Base-by-base conservation (phyloP, 495 filamentous ascomycete species). In the Penicillium subrubescens region DNA sequence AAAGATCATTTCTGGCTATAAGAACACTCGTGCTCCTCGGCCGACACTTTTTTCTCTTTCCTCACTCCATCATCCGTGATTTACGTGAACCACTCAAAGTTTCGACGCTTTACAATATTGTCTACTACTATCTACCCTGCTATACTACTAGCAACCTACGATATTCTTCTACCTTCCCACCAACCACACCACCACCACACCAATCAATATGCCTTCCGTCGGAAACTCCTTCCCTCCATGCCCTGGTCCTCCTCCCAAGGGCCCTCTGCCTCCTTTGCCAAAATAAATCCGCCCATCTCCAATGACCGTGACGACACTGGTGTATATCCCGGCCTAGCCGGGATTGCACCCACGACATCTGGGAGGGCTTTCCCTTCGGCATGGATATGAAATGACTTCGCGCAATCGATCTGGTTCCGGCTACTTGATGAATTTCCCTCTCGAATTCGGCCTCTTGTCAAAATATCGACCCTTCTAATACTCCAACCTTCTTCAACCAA, bases 221-320 rank as follows among this genome's bases (percentile, higher is more conserved):
- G 86, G 89, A 57, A 83, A 87, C 66, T 74, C 77, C 61, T 88
- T 93, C 67, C 91, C 91, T 83, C 91, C 91, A 68, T 93, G 90
- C 86, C 91, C 91, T 5, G 91, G 91, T 71, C 91, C 91, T 65
- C 91, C 91, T 72, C 91, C 91, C 41, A 91, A 88, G 79, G 86
- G 91, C 63, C 91, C 91, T 79, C 88, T 94, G 21, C 91, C 91
- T 73, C 90, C 90, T 73, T 85, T 92, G 41, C 91, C 91, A 71
- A 91, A 91, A 82, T 86, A 89, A 76, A 83, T 73, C 57, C 53
- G 57, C 62, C 60, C 67, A 80, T 80, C 62, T 64, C 66, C 67
- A 69, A 76, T 68, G 76, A 76, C 70, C 63, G 63, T 75, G 71
- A 81, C 72, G 78, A 81, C 71, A 62, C 67, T 61, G 69, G 71